These are phyloP conservation scores for Alternaria burnsii DNA, from an alignment of 2,329 filamentous ascomycete species.

Conservation along the genomic window DNA sequence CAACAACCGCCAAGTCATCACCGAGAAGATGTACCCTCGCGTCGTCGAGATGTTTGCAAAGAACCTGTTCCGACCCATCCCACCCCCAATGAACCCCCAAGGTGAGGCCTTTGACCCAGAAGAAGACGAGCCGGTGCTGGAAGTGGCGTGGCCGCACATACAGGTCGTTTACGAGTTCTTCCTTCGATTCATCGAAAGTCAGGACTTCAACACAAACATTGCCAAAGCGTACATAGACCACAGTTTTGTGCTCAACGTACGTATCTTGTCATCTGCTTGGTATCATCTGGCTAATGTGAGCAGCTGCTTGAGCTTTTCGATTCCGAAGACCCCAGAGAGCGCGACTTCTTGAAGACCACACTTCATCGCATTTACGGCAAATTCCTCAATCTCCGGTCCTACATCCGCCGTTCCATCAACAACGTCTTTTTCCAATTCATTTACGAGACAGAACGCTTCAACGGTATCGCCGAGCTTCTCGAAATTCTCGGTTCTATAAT, in stretches of 20 bases:
- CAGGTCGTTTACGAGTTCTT: constrained; percentile 99
- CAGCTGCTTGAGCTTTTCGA: constrained; percentile 96
- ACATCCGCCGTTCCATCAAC: constrained; percentile 98
- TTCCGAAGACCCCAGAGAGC: constrained; percentile 94
- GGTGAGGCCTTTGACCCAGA: constrained; percentile 98
- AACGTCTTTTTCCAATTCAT: constrained; percentile 99
- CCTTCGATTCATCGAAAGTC: constrained; percentile 97
- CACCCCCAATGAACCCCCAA: constrained; percentile 95
- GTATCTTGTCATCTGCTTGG: constrained; percentile 18
- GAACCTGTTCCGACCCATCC: constrained; percentile 96
- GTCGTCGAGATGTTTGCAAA: constrained; percentile 99
- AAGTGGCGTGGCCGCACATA: constrained; percentile 99
- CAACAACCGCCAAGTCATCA: constrained; percentile 98
- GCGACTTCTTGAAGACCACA: constrained; percentile 98
- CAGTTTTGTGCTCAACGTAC: constrained; percentile 85
- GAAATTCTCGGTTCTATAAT: constrained; percentile 99
- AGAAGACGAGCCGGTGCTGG: constrained; percentile 96
- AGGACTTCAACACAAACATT: constrained; percentile 99
- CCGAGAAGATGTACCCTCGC: constrained; percentile 97
- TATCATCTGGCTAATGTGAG: constrained; percentile 26
- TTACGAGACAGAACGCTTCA: constrained; percentile 98
- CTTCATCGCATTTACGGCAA: constrained; percentile 98
- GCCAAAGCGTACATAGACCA: constrained; percentile 99
- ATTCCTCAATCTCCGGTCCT: constrained; percentile 96
- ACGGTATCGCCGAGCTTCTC: constrained; percentile 94